phyloP scores from a whole-genome alignment of 352 stramenopile genomes.

The Globisporangium recalcitrans region DNA sequence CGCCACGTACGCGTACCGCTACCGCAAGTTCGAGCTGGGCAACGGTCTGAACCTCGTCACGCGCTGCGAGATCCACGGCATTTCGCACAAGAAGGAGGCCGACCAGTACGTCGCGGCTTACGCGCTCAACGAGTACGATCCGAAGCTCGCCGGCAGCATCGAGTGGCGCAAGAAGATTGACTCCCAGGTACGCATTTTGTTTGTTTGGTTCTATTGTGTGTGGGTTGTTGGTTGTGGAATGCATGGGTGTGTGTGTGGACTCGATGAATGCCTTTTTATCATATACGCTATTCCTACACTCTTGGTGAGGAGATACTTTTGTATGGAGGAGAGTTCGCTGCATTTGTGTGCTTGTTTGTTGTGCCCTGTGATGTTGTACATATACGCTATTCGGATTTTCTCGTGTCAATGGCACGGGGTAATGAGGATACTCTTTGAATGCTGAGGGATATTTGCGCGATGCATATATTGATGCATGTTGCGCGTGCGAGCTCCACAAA shows the following conservation, averaged over 20 bases:
- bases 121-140: slow-evolving; percentile 97
- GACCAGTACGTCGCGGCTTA: slow-evolving; percentile 93
- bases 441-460: slow-evolving; percentile 16
- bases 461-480: slow-evolving; percentile 8
- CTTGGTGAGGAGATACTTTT: slow-evolving; percentile 28
- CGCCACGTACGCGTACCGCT: slow-evolving; percentile 94
- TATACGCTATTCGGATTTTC: slow-evolving; percentile 65
- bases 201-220: background rate
- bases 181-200: slow-evolving; percentile 52
- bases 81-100: slow-evolving; percentile 81
- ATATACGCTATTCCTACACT: slow-evolving; percentile 44
- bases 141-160: slow-evolving; percentile 80
- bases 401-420: slow-evolving; percentile 7
- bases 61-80: slow-evolving; percentile 93
- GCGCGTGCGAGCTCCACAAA: background rate
- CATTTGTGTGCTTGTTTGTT: slow-evolving; percentile 15
- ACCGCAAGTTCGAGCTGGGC: slow-evolving; percentile 94
- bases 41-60: slow-evolving; percentile 87
- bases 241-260: slow-evolving; percentile 28
- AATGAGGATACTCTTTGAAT: slow-evolving; percentile 16
- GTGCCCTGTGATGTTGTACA: slow-evolving; percentile 24
- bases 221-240: slow-evolving; percentile 4
- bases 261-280: slow-evolving; percentile 58
- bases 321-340: slow-evolving; percentile 25
- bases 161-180: slow-evolving; percentile 98